Percentiles rank a stretch among this genome's conserved stretches.
Conservation (phyloP, 352 stramenopile species). For the Globisporangium iwayamae region DNA sequence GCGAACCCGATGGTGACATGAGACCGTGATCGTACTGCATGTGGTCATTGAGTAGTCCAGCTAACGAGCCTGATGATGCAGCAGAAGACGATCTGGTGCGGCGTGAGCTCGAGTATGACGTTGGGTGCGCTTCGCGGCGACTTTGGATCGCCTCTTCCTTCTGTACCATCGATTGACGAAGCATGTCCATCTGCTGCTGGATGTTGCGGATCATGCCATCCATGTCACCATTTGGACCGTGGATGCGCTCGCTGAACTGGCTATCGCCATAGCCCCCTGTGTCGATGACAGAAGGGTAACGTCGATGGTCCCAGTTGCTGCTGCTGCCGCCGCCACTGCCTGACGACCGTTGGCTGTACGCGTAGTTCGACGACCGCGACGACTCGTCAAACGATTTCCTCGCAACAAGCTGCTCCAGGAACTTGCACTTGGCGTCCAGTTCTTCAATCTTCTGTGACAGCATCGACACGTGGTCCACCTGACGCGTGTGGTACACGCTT, state of each 20-base stretch:
- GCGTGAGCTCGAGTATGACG: conserved; percentile 61
- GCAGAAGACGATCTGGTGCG: conserved; percentile 65
- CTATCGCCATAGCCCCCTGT: conserved; percentile 7
- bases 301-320: conserved; percentile 13
- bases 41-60: conserved; percentile 25
- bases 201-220: conserved; percentile 79
- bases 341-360: conserved; percentile 10
- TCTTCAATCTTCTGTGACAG: conserved; percentile 72
- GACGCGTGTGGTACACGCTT: conserved; percentile 44
- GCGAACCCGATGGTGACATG: conserved; percentile 41
- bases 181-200: conserved; percentile 79
- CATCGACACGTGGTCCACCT: conserved; percentile 57
- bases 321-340: conserved; percentile 7
- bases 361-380: conserved; percentile 10
- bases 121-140: conserved; percentile 48
- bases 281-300: conserved; percentile 18
- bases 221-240: conserved; percentile 30
- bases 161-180: conserved; percentile 63
- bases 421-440: conserved; percentile 77
- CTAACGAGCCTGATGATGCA: conserved; percentile 52
- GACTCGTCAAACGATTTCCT: conserved; percentile 45
- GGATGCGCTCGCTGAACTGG: conserved; percentile 23
- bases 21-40: conserved; percentile 33
- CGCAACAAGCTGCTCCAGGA: conserved; percentile 68
- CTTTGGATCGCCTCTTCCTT: conserved; percentile 54